Percentiles rank a stretch among this genome's conserved stretches.
Evolutionary conservation across 805 yeast genomes (phyloP).

Genomic region (Jamesozyma spencerorum): DNA sequence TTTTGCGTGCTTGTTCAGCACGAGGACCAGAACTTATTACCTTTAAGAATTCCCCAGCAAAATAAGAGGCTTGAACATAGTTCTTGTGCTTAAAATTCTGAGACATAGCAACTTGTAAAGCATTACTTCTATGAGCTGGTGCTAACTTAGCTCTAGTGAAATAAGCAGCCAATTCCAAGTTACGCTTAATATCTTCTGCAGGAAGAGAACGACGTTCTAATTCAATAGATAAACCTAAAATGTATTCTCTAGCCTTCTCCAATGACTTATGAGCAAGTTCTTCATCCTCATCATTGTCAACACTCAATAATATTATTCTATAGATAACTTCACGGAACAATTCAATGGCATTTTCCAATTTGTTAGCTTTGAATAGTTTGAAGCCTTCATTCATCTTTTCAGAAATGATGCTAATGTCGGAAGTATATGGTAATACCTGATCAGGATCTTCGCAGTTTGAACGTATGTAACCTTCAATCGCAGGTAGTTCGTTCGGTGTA

Average conservation of each 20-base stretch:
- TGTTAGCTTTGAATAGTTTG: slow-evolving; percentile 73
- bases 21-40: slow-evolving; percentile 65
- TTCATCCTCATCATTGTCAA: slow-evolving; percentile 66
- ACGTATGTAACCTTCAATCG: slow-evolving; percentile 61
- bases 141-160: slow-evolving; percentile 80
- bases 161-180: slow-evolving; percentile 90
- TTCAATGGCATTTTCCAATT: slow-evolving; percentile 70
- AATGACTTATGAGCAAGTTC: slow-evolving; percentile 63
- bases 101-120: slow-evolving; percentile 90
- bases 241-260: slow-evolving; percentile 75
- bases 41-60: slow-evolving; percentile 75
- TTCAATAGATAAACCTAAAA: slow-evolving; percentile 86
- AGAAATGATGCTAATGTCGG: slow-evolving; percentile 63
- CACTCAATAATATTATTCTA: slow-evolving; percentile 61
- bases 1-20: slow-evolving; percentile 80
- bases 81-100: slow-evolving; percentile 85
- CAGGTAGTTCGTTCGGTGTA: slow-evolving; percentile 57
- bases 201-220: slow-evolving; percentile 76
- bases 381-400: slow-evolving; percentile 60
- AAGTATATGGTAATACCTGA: slow-evolving; percentile 55
- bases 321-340: slow-evolving; percentile 74
- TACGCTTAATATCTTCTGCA: slow-evolving; percentile 64
- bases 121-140: slow-evolving; percentile 75
- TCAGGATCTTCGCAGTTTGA: slow-evolving; percentile 40
- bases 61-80: slow-evolving; percentile 77